phyloP scores from a whole-genome alignment of 768 basidiomycete species.

The Boletus subparvulus region DNA sequence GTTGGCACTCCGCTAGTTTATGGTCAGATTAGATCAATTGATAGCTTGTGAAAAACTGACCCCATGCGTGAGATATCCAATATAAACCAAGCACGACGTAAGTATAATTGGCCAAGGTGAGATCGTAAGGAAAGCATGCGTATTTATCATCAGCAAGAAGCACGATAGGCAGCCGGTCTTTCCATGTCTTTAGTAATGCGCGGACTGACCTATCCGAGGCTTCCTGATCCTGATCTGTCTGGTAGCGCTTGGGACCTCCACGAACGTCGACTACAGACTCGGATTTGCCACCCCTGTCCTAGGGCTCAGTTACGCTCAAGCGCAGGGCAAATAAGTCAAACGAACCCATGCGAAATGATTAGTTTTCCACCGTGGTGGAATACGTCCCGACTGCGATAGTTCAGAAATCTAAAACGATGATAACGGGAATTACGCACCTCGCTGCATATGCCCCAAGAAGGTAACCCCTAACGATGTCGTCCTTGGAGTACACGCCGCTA shows the following conservation, averaged over 20 bases:
- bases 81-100: slow-evolving; percentile 62
- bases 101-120: slow-evolving; percentile 46
- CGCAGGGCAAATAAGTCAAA: background rate
- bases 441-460: slow-evolving; percentile 71
- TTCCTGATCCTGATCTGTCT: slow-evolving; percentile 62
- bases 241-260: slow-evolving; percentile 39
- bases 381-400: slow-evolving; percentile 56
- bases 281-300: slow-evolving; percentile 63
- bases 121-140: slow-evolving; percentile 67
- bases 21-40: slow-evolving; percentile 16
- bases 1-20: slow-evolving; percentile 57
- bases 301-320: background rate
- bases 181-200: slow-evolving; percentile 60
- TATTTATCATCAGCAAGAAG: slow-evolving; percentile 78
- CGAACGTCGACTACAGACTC: slow-evolving; percentile 49
- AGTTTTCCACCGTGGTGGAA: slow-evolving; percentile 64
- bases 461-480: slow-evolving; percentile 69
- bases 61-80: slow-evolving; percentile 63
- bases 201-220: slow-evolving; percentile 69
- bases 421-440: slow-evolving; percentile 40
- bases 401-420: slow-evolving; percentile 8
- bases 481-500: slow-evolving; percentile 69
- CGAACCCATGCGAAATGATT: slow-evolving; percentile 84
- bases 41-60: slow-evolving; percentile 7
- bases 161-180: slow-evolving; percentile 56